Evolutionary conservation across 2,329 filamentous ascomycete genomes (phyloP), one percentile per base, ranked within the genome.

Genomic region (Colletotrichum tanaceti): DNA sequence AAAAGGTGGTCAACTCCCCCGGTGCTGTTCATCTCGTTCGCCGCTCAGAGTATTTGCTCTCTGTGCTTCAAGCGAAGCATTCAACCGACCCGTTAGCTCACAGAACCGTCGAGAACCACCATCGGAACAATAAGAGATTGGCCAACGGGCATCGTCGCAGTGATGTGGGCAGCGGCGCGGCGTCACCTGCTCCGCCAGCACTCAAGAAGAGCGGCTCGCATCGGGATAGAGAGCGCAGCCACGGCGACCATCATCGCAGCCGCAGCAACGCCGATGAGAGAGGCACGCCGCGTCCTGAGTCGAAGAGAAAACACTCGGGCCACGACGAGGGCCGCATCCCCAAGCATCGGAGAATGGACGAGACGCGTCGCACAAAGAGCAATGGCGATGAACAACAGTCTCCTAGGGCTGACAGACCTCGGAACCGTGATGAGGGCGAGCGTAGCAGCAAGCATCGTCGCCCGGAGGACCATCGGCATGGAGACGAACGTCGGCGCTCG

Each of bases 11-110:
- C 43, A 97, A 97, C 75, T 97, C 95, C 3, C 96, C 96, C 4
- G 96, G 96, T n/a, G 95, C 96, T 24, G 96, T 99, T 35, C 96
- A 99, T 77, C 89, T 99, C 52, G 95, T 98, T 62, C 93, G 96
- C 55, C 92, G 96, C 68, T 93, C 95, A 11, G 96, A 98, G 76
- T 99, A 99, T 76, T 87, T 99, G 16, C 86, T 99, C 47, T 97
- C 94, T n/a, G 94, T 99, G 1, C 83, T 99, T 70, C 93, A 95
- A 76, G 93, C 89, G 14, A 90, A 97, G 75, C 93, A 97, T 79
- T 91, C 90, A 2, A 89, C 89, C 70, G 93, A 97, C 75, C 86
- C 87, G 38, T 88, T 88, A 22, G 92, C 91, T 4, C 94, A 93
- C 77, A 90, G 90, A 75, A 89, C 91, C 1, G 90, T 97, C 35